Conservation (phyloP, 169 alveolate genomes). For the Plasmodium adleri region DNA sequence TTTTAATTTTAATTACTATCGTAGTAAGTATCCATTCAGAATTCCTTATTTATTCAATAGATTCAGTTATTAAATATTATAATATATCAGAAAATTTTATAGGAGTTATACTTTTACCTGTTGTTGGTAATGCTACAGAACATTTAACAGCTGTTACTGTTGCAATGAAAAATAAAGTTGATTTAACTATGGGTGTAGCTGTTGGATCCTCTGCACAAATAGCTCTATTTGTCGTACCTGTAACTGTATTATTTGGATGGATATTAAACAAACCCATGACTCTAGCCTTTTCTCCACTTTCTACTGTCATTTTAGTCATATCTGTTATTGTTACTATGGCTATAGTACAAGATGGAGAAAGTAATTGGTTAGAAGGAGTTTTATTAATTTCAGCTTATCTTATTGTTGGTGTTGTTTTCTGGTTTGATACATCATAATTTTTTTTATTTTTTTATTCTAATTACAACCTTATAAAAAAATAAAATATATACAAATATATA, state of each 20-base stretch:
- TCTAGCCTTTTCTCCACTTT: slow-evolving; percentile 86
- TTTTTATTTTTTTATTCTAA: neutral
- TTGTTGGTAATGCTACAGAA: slow-evolving; percentile 91
- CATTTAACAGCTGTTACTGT: slow-evolving; percentile 90
- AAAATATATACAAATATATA: neutral
- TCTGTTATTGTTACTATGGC: slow-evolving; percentile 86
- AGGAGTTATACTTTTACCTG: slow-evolving; percentile 92
- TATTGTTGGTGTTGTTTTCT: slow-evolving; percentile 87
- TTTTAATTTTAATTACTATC: slow-evolving; percentile 74
- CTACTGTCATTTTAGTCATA: slow-evolving; percentile 83
- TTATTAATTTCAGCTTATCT: slow-evolving; percentile 88
- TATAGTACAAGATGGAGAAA: slow-evolving; percentile 90
- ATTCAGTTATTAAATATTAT: slow-evolving; percentile 82
- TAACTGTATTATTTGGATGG: slow-evolving; percentile 92
- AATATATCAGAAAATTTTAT: slow-evolving; percentile 87
- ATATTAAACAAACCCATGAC: slow-evolving; percentile 88
- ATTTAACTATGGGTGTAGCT: slow-evolving; percentile 92
- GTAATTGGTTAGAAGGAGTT: slow-evolving; percentile 91
- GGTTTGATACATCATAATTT: slow-evolving; percentile 78
- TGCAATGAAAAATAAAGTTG: slow-evolving; percentile 90
- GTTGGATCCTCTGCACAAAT: slow-evolving; percentile 92
- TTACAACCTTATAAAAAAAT: neutral
- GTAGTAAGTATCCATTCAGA: slow-evolving; percentile 80
- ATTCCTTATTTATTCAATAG: slow-evolving; percentile 83
- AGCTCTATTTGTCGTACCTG: slow-evolving; percentile 89